Conservation (phyloP, 805 yeast genomes). For the Saturnispora serradocipensis region DNA sequence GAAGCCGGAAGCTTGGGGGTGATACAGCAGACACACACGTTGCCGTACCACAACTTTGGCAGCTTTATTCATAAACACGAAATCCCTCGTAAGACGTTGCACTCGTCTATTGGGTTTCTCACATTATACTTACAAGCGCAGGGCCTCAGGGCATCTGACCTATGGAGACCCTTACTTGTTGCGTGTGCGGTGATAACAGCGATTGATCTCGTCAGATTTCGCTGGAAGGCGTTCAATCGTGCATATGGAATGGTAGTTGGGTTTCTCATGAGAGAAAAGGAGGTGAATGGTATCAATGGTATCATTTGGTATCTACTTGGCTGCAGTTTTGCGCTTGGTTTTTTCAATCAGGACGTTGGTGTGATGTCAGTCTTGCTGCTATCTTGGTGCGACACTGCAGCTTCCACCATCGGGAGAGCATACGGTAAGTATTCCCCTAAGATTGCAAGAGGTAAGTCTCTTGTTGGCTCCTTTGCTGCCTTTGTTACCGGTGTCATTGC, state of each 20-base stretch:
- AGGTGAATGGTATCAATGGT: slow-evolving; percentile 69
- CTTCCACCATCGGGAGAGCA: slow-evolving; percentile 84
- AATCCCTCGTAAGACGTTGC: slow-evolving; percentile 79
- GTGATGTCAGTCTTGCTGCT: slow-evolving; percentile 68
- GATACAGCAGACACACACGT: background rate
- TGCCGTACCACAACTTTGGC: slow-evolving; percentile 24
- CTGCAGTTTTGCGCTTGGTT: slow-evolving; percentile 54
- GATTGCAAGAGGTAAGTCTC: slow-evolving; percentile 62
- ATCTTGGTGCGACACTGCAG: slow-evolving; percentile 98
- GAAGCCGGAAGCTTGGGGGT: slow-evolving; percentile 1
- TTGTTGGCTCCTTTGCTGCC: slow-evolving; percentile 90
- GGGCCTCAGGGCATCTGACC: slow-evolving; percentile 46
- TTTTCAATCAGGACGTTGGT: slow-evolving; percentile 73
- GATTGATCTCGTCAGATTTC: slow-evolving; percentile 62
- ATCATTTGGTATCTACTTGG: slow-evolving; percentile 84
- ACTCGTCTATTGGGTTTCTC: slow-evolving; percentile 79
- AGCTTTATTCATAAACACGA: slow-evolving; percentile 54
- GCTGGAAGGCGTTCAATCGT: slow-evolving; percentile 51
- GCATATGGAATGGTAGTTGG: slow-evolving; percentile 63
- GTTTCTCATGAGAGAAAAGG: slow-evolving; percentile 76
- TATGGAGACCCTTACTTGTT: slow-evolving; percentile 50
- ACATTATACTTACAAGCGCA: slow-evolving; percentile 63
- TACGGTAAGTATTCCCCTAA: slow-evolving; percentile 81
- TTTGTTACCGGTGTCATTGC: slow-evolving; percentile 59
- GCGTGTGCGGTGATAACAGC: slow-evolving; percentile 48